These are phyloP conservation scores for Porcisia deanei DNA, from an alignment of 208 protist species.

Conservation along the genomic window DNA sequence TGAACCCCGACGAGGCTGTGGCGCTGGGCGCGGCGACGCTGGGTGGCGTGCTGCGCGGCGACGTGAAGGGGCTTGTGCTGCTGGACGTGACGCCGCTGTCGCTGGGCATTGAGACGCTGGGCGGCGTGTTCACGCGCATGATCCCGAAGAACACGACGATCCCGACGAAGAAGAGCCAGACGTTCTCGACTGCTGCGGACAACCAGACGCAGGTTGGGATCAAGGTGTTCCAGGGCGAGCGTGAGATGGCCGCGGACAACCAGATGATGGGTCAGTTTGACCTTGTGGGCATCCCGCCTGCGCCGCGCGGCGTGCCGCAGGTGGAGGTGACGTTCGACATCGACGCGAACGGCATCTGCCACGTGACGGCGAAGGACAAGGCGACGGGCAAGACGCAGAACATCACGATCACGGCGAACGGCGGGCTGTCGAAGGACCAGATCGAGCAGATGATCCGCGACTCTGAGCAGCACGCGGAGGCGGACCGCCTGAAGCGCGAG, in stretches of 20 bases:
- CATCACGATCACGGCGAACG: slow-evolving; percentile 95
- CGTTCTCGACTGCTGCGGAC: slow-evolving; percentile 19
- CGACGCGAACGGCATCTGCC: slow-evolving; percentile 98
- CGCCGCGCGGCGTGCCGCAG: slow-evolving; percentile 88
- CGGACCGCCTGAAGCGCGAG: slow-evolving; percentile 74
- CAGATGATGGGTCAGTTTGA: slow-evolving; percentile 96
- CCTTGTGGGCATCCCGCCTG: slow-evolving; percentile 92
- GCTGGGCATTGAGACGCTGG: slow-evolving; percentile 98
- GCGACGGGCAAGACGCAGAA: slow-evolving; percentile 94
- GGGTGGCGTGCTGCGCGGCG: slow-evolving; percentile 93
- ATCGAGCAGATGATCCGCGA: slow-evolving; percentile 92
- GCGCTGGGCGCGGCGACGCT: slow-evolving; percentile 99
- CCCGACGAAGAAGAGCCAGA: too few relatives aligned
- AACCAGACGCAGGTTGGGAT: slow-evolving; percentile 90
- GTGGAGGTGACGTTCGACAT: slow-evolving; percentile 99
- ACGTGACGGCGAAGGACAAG: slow-evolving; percentile 98
- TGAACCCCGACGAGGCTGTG: slow-evolving; percentile 99
- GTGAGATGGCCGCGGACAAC: slow-evolving; percentile 93
- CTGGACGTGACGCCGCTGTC: slow-evolving; percentile 99
- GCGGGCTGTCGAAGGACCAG: slow-evolving; percentile 76
- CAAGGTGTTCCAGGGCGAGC: slow-evolving; percentile 96
- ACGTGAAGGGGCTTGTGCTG: slow-evolving; percentile 93
- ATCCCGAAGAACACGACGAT: slow-evolving; percentile 46
- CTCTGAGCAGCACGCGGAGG: slow-evolving; percentile 51
- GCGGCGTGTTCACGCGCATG: too few relatives aligned